A percentile compares a stretch with the other conserved stretches of the same genome.
Conservation (phyloP, 2,329 filamentous ascomycete genomes). For the Pestalotiopsis sp. region DNA sequence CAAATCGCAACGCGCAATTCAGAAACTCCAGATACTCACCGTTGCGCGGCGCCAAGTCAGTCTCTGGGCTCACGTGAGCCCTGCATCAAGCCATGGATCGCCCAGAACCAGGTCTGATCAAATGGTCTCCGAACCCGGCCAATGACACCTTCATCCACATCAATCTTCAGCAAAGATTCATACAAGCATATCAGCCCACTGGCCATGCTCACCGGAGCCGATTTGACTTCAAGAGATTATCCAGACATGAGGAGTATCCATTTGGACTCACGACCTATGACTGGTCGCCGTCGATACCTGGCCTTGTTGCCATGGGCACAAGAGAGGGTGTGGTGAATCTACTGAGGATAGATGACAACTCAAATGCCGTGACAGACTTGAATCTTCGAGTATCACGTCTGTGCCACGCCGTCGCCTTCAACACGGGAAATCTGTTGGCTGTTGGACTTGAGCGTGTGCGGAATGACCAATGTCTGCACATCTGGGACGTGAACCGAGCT, state of each 20-base stretch:
- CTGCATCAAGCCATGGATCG: conserved; percentile 49
- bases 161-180: conserved; percentile 64
- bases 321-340: conserved; percentile 76
- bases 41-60: too few relatives aligned
- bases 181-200: conserved; percentile 65
- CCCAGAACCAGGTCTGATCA: conserved; percentile 64
- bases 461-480: conserved; percentile 80
- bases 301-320: conserved; percentile 75
- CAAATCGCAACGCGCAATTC: not conserved
- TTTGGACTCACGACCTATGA: conserved; percentile 64
- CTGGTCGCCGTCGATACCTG: conserved; percentile 65
- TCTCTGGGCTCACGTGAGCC: too few relatives aligned
- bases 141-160: conserved; percentile 66
- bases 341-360: conserved; percentile 71
- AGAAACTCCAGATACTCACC: too few relatives aligned
- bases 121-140: conserved; percentile 65
- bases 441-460: conserved; percentile 80
- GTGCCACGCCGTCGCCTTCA: conserved; percentile 83
- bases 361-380: conserved; percentile 66
- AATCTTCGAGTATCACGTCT: conserved; percentile 75
- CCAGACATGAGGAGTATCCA: conserved; percentile 65
- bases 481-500: conserved; percentile 75
- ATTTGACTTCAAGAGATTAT: conserved; percentile 61
- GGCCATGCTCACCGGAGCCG: conserved; percentile 58
- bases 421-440: conserved; percentile 70